Evolutionary conservation across 78 protist species (phyloP).

Genomic region (slime mould (Dictyostelium discoideum)): dicty_2.7 NC_007090.3:2605001-2605500

Average conservation of each 20-base stretch:
- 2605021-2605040: no score
- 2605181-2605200: slow-evolving; percentile 52
- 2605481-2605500: neutral
- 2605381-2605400: neutral
- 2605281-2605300: slow-evolving; percentile 6
- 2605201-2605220: slow-evolving; percentile 49
- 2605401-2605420: neutral
- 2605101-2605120: no score
- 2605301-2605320: neutral
- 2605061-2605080: no score
- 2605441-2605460: neutral
- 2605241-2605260: slow-evolving; percentile 26
- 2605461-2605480: neutral
- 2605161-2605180: slow-evolving; percentile 15
- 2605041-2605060: no score
- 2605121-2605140: neutral
- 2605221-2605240: slow-evolving; percentile 54
- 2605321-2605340: neutral
- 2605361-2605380: neutral
- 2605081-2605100: no score
- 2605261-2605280: neutral
- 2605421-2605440: neutral
- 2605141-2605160: slow-evolving; percentile 38
- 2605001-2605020: neutral
- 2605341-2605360: neutral